Base-by-base conservation (phyloP, 1,284 basidiomycete species). In the Lentinus polychrous region DNA sequence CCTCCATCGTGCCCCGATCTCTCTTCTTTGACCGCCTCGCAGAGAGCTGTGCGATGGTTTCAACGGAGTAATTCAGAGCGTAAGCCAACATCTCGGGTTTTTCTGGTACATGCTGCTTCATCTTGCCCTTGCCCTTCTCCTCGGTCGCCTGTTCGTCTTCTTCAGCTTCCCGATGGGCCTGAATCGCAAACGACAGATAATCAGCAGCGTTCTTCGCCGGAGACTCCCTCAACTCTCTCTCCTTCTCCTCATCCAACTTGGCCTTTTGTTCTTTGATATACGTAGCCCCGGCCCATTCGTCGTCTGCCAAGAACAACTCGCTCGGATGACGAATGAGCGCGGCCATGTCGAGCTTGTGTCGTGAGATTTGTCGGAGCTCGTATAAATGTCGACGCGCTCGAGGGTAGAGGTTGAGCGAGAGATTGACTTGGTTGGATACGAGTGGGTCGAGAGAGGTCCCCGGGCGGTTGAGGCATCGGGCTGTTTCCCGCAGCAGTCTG, bases 261-360 rank as follows among this genome's bases (percentile, higher is more conserved):
- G 50, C 55, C 46, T 58, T 63, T 55, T 64, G 60, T 52, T 59
- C 15, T 55, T 60, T 62, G 70, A 74, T 53, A 72, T 56, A 62
- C 43, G 50, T 60, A 14, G 62, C 61, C 0, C 60, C 75, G 5
- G 68, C 71, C 81, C 80, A 83, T 55, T 74, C 79, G 50, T 73
- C 70, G 55, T 84, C 80, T 52, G 83, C 83, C 43, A 70, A 61
- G 52, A 79, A 80, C 31, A 88, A 60, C 61, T 89, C 86, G 24
- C 76, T 73, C 0, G 84, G 82, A 0, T 61, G 57, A 42, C 68
- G 74, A 49, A 88, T 79, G 38, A 88, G 68, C 14, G 79, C 66
- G 2, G 73, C 76, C 73, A 88, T 83, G 60, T 89, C 86, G 48
- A 89, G 73, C 55, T 73, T 76, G 43, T 75, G 71, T 15, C 67